Percentiles rank a stretch among this genome's conserved stretches.
Evolutionary conservation across 306 rosid species (phyloP).

Genomic region (Rosa lucieae): DNA sequence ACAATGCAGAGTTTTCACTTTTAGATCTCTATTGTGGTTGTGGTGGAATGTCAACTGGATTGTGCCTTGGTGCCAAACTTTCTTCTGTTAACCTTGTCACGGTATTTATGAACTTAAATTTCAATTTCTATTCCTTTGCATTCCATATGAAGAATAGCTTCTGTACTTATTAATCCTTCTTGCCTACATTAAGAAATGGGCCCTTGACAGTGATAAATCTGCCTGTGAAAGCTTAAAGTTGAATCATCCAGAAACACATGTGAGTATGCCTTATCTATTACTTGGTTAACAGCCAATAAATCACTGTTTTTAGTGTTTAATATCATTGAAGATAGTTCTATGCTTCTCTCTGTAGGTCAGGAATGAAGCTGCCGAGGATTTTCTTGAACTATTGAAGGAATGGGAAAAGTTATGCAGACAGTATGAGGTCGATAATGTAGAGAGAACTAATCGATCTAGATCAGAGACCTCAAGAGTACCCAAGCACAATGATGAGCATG

Average conservation of each 20-base stretch:
- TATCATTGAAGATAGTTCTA: slow-evolving; percentile 17
- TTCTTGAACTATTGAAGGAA: slow-evolving; percentile 69
- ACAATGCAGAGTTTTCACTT: slow-evolving; percentile 46
- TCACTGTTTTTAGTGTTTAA: neutral
- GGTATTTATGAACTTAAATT: slow-evolving; percentile 40
- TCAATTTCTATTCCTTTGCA: slow-evolving; percentile 18
- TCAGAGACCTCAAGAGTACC: slow-evolving; percentile 29
- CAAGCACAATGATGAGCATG: slow-evolving; percentile 23
- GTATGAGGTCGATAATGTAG: slow-evolving; percentile 34
- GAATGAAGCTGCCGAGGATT: slow-evolving; percentile 83
- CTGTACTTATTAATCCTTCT: slow-evolving; percentile 26
- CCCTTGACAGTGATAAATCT: slow-evolving; percentile 61
- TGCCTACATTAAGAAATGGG: slow-evolving; percentile 68
- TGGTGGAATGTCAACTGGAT: slow-evolving; percentile 98
- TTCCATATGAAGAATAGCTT: slow-evolving; percentile 14
- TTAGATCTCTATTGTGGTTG: slow-evolving; percentile 90
- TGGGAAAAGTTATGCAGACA: slow-evolving; percentile 85
- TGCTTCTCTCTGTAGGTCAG: slow-evolving; percentile 60
- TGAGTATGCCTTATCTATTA: slow-evolving; percentile 39
- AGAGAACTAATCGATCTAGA: slow-evolving; percentile 31
- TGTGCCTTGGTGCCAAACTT: slow-evolving; percentile 80
- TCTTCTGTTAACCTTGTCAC: slow-evolving; percentile 70
- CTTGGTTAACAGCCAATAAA: neutral
- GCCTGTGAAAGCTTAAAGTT: slow-evolving; percentile 78
- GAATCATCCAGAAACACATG: slow-evolving; percentile 80